These are phyloP conservation scores for Arabis hirsuta DNA, from an alignment of 345 rosid genomes.

Conservation along the genomic window DNA sequence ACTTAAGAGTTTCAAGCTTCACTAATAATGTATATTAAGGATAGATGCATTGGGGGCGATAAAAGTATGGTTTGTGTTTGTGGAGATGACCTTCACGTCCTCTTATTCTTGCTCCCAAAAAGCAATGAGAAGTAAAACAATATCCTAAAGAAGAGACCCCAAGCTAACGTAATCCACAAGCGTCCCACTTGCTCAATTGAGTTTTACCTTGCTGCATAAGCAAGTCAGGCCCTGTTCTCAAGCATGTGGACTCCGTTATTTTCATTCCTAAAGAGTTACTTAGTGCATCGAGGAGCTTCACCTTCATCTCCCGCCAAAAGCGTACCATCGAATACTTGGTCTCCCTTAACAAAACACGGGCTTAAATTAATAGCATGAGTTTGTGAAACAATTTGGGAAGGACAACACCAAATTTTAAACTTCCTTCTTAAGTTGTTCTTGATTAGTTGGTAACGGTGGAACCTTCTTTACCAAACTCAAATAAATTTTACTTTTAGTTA, in stretches of 20 bases:
- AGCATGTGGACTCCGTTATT: conserved; percentile 47
- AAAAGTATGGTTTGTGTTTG: conserved; percentile 22
- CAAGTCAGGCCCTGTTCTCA: conserved; percentile 44
- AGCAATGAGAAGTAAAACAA: conserved; percentile 45
- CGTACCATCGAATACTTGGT: conserved; percentile 44
- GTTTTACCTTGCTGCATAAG: conserved; percentile 46
- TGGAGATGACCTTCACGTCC: conserved; percentile 39
- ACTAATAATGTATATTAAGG: too few species aligned
- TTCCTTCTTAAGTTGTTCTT: too few species aligned
- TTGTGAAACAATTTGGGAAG: too few species aligned
- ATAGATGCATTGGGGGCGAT: conserved; percentile 27
- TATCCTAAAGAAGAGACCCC: conserved; percentile 49
- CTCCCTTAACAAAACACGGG: conserved; percentile 47
- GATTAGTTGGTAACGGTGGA: too few species aligned
- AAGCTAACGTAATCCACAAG: conserved; percentile 49
- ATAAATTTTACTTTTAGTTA: too few species aligned
- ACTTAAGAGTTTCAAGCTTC: too few species aligned
- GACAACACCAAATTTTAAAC: too few species aligned
- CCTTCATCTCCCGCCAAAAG: conserved; percentile 32
- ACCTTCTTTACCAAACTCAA: too few species aligned
- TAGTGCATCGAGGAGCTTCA: too few species aligned
- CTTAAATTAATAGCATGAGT: too few species aligned
- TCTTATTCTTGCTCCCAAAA: conserved; percentile 45
- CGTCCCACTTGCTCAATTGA: conserved; percentile 48
- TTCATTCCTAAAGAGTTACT: too few species aligned